Base-by-base conservation (phyloP, 1,139 yeast species). In the Sugiyamaella sp. region DNA sequence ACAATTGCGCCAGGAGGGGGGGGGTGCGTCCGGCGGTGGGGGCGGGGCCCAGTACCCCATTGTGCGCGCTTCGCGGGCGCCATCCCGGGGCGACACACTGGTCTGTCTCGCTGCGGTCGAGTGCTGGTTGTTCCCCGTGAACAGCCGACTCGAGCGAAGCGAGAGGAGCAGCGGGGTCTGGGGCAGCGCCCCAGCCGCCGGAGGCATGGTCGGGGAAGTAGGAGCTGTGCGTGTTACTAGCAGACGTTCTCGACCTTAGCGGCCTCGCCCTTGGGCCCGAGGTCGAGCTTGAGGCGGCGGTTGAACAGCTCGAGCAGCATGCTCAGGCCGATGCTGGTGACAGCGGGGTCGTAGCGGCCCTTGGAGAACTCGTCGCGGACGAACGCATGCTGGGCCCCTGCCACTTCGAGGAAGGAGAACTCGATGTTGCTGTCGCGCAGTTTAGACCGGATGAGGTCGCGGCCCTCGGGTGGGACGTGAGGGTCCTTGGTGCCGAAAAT, bases 331-430 rank as follows among this genome's bases (percentile, higher is more conserved):
- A 81, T 75, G 58, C 79, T 76, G 38, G 95, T 86, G 53, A 84
- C 79, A 5, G 90, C 89, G 9, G 90, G 83, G 66, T 87, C 95
- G 65, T 81, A 87, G 62, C 95, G 76, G 4, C 89, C 95, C 71
- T 86, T 87, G 61, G 89, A 83, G 62, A 75, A 71, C 64, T 86
- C 95, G 66, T 87, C 95, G 59, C 95, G 76, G 51, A 87, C 84
- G 65, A 86, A 87, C 0, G 95, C 95, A 63, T 87, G 95, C 69
- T 86, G 91, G 14, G 89, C 95, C 60, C 82, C 91, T 60, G 85
- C 81, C 55, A 86, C 75, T 69, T 87, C 95, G 70, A 84, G 77
- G 65, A 86, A 85, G 0, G 90, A 83, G 72, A 85, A 80, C 51
- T 77, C 81, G 47, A 84, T 86, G 21, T 78, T 77, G 39, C 80